Evolutionary conservation across 2,329 filamentous ascomycete species (phyloP).

Genomic region (Pyrenochaeta sp.): DNA sequence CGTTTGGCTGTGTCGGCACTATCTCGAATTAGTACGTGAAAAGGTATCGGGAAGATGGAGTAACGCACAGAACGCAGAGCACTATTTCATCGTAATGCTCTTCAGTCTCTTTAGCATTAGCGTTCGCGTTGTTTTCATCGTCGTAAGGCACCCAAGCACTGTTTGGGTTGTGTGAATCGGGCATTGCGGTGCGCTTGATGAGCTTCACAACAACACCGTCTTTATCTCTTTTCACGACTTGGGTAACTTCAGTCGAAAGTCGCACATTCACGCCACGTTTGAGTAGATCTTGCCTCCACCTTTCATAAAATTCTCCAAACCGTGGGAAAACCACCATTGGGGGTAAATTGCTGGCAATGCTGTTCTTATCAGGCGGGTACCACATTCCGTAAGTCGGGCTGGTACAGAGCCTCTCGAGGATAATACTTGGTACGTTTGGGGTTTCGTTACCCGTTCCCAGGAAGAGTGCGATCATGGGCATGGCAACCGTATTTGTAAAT

Average conservation of each 20-base stretch:
- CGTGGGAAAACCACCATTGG: constrained; percentile 70
- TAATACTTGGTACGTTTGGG: constrained; percentile 72
- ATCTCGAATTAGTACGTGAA: constrained; percentile 4
- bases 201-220: constrained; percentile 60
- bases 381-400: constrained; percentile 67
- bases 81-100: constrained; percentile 71
- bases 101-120: constrained; percentile 51
- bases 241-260: constrained; percentile 63
- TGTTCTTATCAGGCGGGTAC: constrained; percentile 60
- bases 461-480: constrained; percentile 76
- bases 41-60: background rate
- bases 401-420: constrained; percentile 63
- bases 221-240: constrained; percentile 60
- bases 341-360: constrained; percentile 59
- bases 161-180: constrained; percentile 55
- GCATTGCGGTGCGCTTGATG: constrained; percentile 52
- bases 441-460: constrained; percentile 79
- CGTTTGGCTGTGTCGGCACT: constrained; percentile 64
- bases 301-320: constrained; percentile 66
- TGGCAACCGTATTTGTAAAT: constrained; percentile 74
- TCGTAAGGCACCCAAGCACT: constrained; percentile 52
- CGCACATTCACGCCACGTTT: constrained; percentile 64
- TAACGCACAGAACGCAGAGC: constrained; percentile 62
- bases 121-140: constrained; percentile 49
- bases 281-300: constrained; percentile 63